Evolutionary conservation across 1,139 yeast species (phyloP).

Genomic region (Candida sp.): DNA sequence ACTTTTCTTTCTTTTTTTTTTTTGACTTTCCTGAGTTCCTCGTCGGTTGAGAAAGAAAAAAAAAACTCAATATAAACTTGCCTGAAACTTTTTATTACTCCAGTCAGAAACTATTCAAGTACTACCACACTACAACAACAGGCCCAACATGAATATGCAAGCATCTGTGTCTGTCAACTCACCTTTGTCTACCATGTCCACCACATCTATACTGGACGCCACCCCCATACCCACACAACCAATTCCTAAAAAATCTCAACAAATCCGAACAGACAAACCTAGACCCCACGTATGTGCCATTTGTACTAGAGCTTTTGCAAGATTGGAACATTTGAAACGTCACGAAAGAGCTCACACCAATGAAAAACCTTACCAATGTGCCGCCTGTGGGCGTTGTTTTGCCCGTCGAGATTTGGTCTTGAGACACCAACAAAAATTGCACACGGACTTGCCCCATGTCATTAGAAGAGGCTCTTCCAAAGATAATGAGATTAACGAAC

Average conservation of each 20-base stretch:
- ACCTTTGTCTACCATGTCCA: slow-evolving; percentile 9
- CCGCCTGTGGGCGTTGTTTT: slow-evolving; percentile 54
- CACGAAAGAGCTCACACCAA: slow-evolving; percentile 96
- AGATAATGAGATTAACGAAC: slow-evolving; percentile 31
- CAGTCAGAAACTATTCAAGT: neutral
- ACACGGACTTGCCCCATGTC: slow-evolving; percentile 27
- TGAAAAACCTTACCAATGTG: slow-evolving; percentile 86
- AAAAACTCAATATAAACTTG: neutral
- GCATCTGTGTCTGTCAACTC: slow-evolving; percentile 11
- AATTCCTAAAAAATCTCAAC: slow-evolving; percentile 84
- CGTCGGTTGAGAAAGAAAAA: slow-evolving; percentile 1
- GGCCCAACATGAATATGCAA: slow-evolving; percentile 11
- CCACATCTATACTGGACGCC: slow-evolving; percentile 5
- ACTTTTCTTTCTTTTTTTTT: neutral
- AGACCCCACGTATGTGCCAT: slow-evolving; percentile 89
- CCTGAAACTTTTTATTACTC: neutral
- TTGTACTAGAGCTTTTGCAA: slow-evolving; percentile 96
- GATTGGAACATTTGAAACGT: slow-evolving; percentile 92
- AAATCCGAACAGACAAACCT: slow-evolving; percentile 88
- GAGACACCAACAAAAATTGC: slow-evolving; percentile 51
- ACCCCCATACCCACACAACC: slow-evolving; percentile 49
- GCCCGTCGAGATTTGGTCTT: slow-evolving; percentile 53
- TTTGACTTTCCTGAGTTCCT: neutral
- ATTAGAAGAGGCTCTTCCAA: slow-evolving; percentile 24
- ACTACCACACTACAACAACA: neutral